phyloP scores from a whole-genome alignment of 164 flowering plant genomes.

The Paratinospora sagittata region DNA sequence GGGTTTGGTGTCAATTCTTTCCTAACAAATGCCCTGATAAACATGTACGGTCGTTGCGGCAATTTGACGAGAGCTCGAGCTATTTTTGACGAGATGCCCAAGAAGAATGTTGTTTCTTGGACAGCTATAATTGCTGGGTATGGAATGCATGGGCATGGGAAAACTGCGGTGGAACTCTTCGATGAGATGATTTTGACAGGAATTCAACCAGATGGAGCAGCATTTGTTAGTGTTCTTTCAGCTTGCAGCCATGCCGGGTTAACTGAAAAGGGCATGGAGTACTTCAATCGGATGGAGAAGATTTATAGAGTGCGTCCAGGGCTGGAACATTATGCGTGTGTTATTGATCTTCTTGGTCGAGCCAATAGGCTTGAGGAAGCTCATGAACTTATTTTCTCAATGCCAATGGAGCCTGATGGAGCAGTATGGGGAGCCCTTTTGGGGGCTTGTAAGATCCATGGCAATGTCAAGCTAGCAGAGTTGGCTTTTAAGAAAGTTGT shows the following conservation, averaged over 20 bases:
- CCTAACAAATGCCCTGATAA: slow-evolving; percentile 60
- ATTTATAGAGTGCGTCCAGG: slow-evolving; percentile 48
- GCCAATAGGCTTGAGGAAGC: slow-evolving; percentile 73
- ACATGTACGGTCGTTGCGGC: slow-evolving; percentile 79
- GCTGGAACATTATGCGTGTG: slow-evolving; percentile 72
- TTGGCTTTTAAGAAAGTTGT: slow-evolving; percentile 54
- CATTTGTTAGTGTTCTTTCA: slow-evolving; percentile 58
- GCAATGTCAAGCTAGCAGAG: slow-evolving; percentile 65
- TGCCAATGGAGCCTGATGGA: slow-evolving; percentile 64
- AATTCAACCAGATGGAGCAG: slow-evolving; percentile 54
- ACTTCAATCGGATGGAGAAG: slow-evolving; percentile 47
- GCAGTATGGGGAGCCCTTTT: slow-evolving; percentile 95
- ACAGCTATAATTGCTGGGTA: slow-evolving; percentile 83
- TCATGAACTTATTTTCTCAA: slow-evolving; percentile 42
- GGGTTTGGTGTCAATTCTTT: slow-evolving; percentile 46
- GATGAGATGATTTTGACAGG: slow-evolving; percentile 56
- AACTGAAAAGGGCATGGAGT: slow-evolving; percentile 53
- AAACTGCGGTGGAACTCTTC: slow-evolving; percentile 52
- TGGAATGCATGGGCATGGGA: slow-evolving; percentile 86
- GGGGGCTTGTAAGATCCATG: slow-evolving; percentile 77
- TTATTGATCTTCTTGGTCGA: slow-evolving; percentile 86
- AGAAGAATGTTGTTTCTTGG: slow-evolving; percentile 64
- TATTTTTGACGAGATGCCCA: slow-evolving; percentile 53
- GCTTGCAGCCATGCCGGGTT: slow-evolving; percentile 93
- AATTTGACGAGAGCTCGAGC: slow-evolving; percentile 52